Evolutionary conservation across 2,329 filamentous ascomycete genomes (phyloP).

Genomic region (Zalaria sp.): DNA sequence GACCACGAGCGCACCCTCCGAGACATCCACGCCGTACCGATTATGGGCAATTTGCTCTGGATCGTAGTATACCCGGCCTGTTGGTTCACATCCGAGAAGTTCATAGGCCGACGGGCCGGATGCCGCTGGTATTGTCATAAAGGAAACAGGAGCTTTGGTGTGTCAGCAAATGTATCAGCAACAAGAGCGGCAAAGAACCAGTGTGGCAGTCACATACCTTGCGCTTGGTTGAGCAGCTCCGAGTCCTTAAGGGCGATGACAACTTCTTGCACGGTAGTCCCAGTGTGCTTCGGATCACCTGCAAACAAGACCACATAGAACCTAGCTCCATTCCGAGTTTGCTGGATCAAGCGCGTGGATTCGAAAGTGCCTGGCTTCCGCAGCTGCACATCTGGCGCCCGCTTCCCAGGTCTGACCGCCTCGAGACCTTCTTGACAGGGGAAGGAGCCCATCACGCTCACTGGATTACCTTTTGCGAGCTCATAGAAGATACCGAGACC

Average conservation of each 20-base stretch:
- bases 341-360: constrained; percentile 27
- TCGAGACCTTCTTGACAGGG: neutral
- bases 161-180: constrained; percentile 7
- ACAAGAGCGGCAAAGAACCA: neutral
- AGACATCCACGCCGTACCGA: constrained; percentile 6
- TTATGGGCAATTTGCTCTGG: constrained; percentile 5
- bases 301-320: constrained; percentile 32
- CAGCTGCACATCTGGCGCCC: constrained; percentile 32
- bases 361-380: constrained; percentile 32
- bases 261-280: neutral
- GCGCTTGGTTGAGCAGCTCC: no score
- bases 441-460: constrained; percentile 6
- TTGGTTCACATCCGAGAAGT: constrained; percentile 14
- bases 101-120: constrained; percentile 17
- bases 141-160: constrained; percentile 9
- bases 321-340: constrained; percentile 26
- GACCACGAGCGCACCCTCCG: constrained; percentile 5
- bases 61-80: constrained; percentile 8
- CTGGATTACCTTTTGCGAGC: constrained; percentile 2
- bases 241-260: no score
- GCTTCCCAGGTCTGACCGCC: constrained; percentile 23
- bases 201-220: neutral
- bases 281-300: constrained; percentile 16
- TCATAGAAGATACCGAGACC: constrained; percentile 11
- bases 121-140: constrained; percentile 15